Evolutionary conservation across 192 early-diverging fungal genomes (phyloP).

Genomic region (Coemansia sp.): DNA sequence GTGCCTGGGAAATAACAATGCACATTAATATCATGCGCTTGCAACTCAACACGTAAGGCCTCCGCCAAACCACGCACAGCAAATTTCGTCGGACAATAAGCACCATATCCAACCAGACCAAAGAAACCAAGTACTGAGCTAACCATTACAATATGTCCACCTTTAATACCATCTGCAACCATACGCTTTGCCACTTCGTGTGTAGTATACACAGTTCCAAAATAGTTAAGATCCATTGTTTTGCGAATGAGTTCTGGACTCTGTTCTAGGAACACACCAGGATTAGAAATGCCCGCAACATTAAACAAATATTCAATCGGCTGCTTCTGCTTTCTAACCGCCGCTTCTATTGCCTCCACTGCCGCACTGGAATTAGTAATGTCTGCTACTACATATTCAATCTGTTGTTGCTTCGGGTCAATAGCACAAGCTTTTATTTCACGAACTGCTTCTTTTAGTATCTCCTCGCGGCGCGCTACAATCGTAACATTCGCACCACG

Average conservation of each 20-base stretch:
- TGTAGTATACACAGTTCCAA: constrained; percentile 62
- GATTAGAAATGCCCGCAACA: constrained; percentile 47
- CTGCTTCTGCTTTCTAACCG: constrained; percentile 53
- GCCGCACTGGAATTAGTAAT: constrained; percentile 57
- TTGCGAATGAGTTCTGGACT: constrained; percentile 55
- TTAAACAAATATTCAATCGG: constrained; percentile 55
- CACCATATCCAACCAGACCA: constrained; percentile 66
- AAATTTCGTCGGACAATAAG: constrained; percentile 70
- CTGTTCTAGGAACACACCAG: constrained; percentile 69
- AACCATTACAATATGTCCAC: constrained; percentile 68
- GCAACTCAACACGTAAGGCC: constrained; percentile 64
- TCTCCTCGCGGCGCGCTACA: constrained; percentile 55
- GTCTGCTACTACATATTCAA: constrained; percentile 64
- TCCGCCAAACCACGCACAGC: constrained; percentile 74
- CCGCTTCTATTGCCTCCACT: constrained; percentile 60
- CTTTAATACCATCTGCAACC: constrained; percentile 52
- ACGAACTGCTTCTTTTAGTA: constrained; percentile 55
- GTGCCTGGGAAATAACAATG: constrained; percentile 74
- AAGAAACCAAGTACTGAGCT: constrained; percentile 67
- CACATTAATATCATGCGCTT: constrained; percentile 61
- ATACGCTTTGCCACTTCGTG: constrained; percentile 68
- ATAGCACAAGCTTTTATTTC: constrained; percentile 54
- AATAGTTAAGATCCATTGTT: constrained; percentile 66
- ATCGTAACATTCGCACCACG: constrained; percentile 71
- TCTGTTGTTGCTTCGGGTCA: constrained; percentile 43